These are phyloP conservation scores for Petunia axillaris DNA, from an alignment of 257 asterid genomes.

Conservation along the genomic window DNA sequence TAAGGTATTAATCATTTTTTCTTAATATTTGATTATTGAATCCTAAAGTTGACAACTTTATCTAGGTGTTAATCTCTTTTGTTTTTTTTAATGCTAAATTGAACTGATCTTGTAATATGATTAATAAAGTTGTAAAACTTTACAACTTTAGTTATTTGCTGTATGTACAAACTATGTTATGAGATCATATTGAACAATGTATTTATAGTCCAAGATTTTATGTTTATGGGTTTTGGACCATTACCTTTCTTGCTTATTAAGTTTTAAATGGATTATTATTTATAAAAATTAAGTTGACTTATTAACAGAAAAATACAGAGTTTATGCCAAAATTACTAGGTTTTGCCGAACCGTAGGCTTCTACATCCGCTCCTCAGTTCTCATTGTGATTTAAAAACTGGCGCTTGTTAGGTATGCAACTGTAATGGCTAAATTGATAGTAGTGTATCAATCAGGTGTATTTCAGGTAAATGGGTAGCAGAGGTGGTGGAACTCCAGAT, in stretches of 20 bases:
- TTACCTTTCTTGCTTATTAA: too few species aligned
- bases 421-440: constrained; percentile 12
- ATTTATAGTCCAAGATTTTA: not conserved
- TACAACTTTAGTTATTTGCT: not conserved
- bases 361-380: too few species aligned
- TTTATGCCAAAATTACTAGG: too few species aligned
- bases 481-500: constrained; percentile 52
- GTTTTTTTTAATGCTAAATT: not conserved
- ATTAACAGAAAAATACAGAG: too few species aligned
- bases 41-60: not conserved
- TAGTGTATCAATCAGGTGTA: constrained; percentile 12
- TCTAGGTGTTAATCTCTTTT: not conserved
- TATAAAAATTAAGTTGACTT: too few species aligned
- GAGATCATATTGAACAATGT: not conserved
- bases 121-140: not conserved
- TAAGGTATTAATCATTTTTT: not conserved
- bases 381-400: too few species aligned
- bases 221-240: too few species aligned
- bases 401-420: too few species aligned
- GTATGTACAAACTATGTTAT: not conserved
- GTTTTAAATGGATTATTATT: too few species aligned
- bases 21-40: not conserved
- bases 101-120: not conserved
- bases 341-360: too few species aligned
- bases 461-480: constrained; percentile 53